A percentile compares a stretch with the other conserved stretches of the same genome.
These are phyloP conservation scores for Dactylellina drechsleri DNA, from an alignment of 2,329 filamentous ascomycete genomes.

Conservation along the genomic window DNA sequence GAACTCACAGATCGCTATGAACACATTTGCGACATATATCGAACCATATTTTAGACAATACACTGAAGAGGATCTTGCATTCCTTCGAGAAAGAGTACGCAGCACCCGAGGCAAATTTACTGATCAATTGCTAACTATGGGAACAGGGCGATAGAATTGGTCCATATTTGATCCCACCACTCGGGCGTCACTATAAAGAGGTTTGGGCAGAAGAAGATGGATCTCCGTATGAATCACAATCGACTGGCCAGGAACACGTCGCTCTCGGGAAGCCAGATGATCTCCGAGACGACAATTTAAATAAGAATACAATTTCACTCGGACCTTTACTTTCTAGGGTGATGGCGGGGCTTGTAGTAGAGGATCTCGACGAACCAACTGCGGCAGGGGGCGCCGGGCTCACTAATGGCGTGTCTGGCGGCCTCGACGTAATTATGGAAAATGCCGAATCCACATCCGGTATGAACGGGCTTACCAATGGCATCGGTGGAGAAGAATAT, in stretches of 20 bases:
- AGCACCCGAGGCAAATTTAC: neutral
- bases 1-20: slow-evolving; percentile 90
- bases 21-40: slow-evolving; percentile 89
- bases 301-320: slow-evolving; percentile 88
- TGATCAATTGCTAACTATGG: slow-evolving; percentile 1
- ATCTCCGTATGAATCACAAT: slow-evolving; percentile 67
- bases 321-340: slow-evolving; percentile 86
- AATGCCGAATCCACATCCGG: slow-evolving; percentile 52
- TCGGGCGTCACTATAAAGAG: slow-evolving; percentile 87
- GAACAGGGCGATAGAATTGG: slow-evolving; percentile 76
- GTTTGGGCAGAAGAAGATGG: slow-evolving; percentile 96
- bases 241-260: slow-evolving; percentile 52
- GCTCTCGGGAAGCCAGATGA: slow-evolving; percentile 78
- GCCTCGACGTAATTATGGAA: slow-evolving; percentile 56
- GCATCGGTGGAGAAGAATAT: slow-evolving; percentile 44
- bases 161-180: slow-evolving; percentile 85
- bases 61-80: slow-evolving; percentile 92
- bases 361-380: slow-evolving; percentile 64
- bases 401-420: slow-evolving; percentile 62
- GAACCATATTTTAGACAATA: slow-evolving; percentile 91
- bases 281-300: slow-evolving; percentile 84
- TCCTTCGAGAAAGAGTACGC: slow-evolving; percentile 79
- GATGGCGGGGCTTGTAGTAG: slow-evolving; percentile 81
- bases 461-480: slow-evolving; percentile 62
- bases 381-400: slow-evolving; percentile 51